phyloP scores from a whole-genome alignment of 192 early-diverging fungal genomes.

The Fimicolochytrium jonesii region DNA sequence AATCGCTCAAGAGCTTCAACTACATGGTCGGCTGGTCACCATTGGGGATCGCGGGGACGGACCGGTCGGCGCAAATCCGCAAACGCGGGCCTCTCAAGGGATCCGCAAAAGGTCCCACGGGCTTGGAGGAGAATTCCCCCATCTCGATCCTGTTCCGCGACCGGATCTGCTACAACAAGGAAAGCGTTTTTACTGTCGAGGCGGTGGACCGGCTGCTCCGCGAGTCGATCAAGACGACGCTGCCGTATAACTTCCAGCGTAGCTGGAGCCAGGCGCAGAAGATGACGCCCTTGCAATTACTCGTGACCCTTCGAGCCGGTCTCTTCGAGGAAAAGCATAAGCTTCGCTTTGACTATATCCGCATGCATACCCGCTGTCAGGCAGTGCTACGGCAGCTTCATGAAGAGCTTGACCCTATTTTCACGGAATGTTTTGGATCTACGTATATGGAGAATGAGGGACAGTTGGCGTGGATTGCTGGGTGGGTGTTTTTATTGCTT shows the following conservation, averaged over 20 bases:
- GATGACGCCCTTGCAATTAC: slow-evolving; percentile 6
- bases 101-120: neutral
- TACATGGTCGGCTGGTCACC: slow-evolving; percentile 1
- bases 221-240: neutral
- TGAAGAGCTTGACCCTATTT: neutral
- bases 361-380: slow-evolving; percentile 2
- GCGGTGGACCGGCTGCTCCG: neutral
- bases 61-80: neutral
- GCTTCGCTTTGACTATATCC: slow-evolving; percentile 10
- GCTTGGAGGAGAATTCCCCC: neutral
- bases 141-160: neutral
- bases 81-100: neutral
- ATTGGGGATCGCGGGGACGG: neutral
- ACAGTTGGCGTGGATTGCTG: slow-evolving; percentile 1
- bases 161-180: neutral
- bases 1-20: slow-evolving; percentile 9
- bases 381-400: neutral
- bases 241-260: neutral
- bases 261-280: neutral
- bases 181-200: neutral
- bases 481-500: slow-evolving; percentile 1
- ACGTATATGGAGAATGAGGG: slow-evolving; percentile 5
- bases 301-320: neutral
- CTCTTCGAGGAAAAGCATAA: neutral
- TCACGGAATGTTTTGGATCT: neutral